Evolutionary conservation across 306 rosid species (phyloP).

Genomic region (Acacia melanoxylon): DNA sequence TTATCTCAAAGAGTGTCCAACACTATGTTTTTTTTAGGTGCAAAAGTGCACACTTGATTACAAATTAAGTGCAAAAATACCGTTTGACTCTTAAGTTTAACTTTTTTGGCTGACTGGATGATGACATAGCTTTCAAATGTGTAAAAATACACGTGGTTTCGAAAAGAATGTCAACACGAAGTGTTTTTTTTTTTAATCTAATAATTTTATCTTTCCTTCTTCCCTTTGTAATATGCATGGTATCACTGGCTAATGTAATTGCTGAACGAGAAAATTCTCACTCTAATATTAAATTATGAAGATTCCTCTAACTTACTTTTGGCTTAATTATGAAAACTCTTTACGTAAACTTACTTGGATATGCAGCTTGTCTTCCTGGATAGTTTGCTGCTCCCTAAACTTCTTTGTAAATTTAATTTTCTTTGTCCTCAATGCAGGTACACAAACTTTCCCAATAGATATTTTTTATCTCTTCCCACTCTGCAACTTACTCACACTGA

Average conservation of each 20-base stretch:
- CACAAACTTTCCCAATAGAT: conserved; percentile 76
- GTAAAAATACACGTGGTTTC: no score
- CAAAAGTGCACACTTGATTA: no score
- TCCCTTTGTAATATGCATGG: not conserved
- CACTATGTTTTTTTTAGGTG: no score
- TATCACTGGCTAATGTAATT: not conserved
- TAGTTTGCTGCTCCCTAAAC: not conserved
- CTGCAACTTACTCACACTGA: conserved; percentile 69
- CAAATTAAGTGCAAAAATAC: no score
- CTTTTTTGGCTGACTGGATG: no score
- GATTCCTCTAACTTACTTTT: not conserved
- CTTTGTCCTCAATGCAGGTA: conserved; percentile 53
- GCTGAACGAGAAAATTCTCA: not conserved
- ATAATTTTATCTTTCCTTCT: no score
- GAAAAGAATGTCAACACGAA: no score
- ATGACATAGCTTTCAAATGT: no score
- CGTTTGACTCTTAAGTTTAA: no score
- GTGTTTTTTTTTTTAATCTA: no score
- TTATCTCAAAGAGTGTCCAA: no score
- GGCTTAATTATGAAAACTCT: conserved; percentile 4
- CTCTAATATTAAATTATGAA: not conserved
- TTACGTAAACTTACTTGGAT: conserved; percentile 6
- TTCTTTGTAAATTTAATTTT: not conserved
- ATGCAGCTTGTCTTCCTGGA: conserved; percentile 14
- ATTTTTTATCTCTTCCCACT: conserved; percentile 75